Base-by-base conservation (phyloP, 1,139 yeast genomes). In the Lodderomyces metapsilosis region DNA sequence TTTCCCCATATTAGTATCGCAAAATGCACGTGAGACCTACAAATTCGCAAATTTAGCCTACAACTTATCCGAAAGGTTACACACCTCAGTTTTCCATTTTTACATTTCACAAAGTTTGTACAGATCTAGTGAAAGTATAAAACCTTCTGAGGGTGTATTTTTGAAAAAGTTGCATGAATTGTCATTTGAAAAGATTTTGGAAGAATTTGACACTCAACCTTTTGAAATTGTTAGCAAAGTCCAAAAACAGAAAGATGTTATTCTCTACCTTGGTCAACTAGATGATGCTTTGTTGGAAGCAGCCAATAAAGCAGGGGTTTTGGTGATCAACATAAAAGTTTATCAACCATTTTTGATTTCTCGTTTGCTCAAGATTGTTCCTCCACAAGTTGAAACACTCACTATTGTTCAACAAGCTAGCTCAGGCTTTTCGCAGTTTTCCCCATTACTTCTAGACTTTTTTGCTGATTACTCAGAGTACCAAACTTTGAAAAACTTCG, bases 301-400 rank as follows among this genome's bases (percentile, higher is more conserved):
- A 10, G 72, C 76, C 28, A 58, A 68, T 31, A 61, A 72, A 18
- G 57, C 64, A 39, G 62, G 69, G 35, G 68, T 74, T 11, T 78
- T 83, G 22, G 56, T 86, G 33, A 64, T 85, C 31, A 67, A 80
- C 5, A 69, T 87, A 38, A 78, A 84, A 34, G 75, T 79, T 22
- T 84, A 84, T 65, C 75, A 85, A 53, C 96, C 96, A 11, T 86
- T 88, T 68, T 67, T 75, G 47, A 64, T 83, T 41, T 61, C 64
- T 11, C 61, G 66, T 15, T 68, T 88, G 34, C 66, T 83, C 39
- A 56, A 68, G 3, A 56, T 66, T 2, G 57, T 88, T 31, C 92
- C 95, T 22, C 50, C 73, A 1, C 59, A 80, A 1, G 77, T 84
- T 28, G 71, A 71, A 41, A 71, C 78, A 21, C 66, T 91, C 42